Evolutionary conservation across 306 rosid species (phyloP).

Genomic region (Senna siamea): DNA sequence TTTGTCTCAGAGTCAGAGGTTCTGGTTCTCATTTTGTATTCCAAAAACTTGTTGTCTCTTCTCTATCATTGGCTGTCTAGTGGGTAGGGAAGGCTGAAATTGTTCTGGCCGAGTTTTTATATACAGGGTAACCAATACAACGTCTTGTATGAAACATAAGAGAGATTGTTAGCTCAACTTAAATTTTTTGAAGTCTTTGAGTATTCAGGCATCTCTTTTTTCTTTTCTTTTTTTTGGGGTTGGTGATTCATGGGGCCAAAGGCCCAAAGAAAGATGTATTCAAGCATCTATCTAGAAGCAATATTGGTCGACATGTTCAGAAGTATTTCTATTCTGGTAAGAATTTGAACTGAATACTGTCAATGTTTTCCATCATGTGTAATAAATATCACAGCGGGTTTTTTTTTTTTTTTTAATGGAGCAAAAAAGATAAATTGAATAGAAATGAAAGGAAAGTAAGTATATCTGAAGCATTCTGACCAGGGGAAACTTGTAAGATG

Average conservation of each 20-base stretch:
- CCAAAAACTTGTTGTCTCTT: not conserved
- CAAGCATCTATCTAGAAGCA: conserved; percentile 22
- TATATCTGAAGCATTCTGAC: conserved; percentile 30
- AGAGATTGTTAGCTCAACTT: not conserved
- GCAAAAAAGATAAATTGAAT: conserved; percentile 12
- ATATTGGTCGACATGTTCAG: conserved; percentile 1
- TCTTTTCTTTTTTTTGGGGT: too few relatives aligned
- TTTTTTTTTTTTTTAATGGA: not conserved
- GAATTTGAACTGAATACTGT: conserved; percentile 2
- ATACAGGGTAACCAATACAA: conserved; percentile 6
- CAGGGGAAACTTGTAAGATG: conserved; percentile 12
- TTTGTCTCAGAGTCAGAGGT: conserved; percentile 3
- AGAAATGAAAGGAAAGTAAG: not conserved
- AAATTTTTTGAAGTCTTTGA: conserved; percentile 1
- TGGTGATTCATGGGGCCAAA: too few relatives aligned
- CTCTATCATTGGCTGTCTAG: not conserved
- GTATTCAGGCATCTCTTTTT: not conserved
- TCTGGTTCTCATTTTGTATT: not conserved
- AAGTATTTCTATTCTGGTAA: not conserved
- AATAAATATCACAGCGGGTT: conserved; percentile 16
- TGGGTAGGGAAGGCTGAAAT: not conserved
- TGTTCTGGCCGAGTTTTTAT: not conserved
- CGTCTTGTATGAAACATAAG: not conserved
- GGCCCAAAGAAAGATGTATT: not conserved
- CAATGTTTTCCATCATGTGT: conserved; percentile 6